These are phyloP conservation scores for Globisporangium cederbergense DNA, from an alignment of 352 stramenopile species.

Conservation along the genomic window DNA sequence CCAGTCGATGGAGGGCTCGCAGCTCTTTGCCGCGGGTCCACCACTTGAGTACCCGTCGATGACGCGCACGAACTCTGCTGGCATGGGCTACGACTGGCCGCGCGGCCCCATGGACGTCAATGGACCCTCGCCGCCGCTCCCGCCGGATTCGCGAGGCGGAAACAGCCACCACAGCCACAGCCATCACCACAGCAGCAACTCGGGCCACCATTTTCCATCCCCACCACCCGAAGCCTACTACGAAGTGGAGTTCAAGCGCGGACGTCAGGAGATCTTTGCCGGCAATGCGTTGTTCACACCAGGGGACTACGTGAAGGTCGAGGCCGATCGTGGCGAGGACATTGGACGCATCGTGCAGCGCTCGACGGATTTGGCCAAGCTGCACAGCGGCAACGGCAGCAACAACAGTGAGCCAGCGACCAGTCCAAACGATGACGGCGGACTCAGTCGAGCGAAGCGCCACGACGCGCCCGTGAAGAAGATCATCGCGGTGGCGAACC, in stretches of 20 bases:
- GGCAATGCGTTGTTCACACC: conserved; percentile 83
- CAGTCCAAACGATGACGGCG: conserved; percentile 29
- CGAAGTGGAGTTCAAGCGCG: conserved; percentile 96
- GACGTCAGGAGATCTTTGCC: conserved; percentile 88
- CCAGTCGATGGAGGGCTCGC: conserved; percentile 69
- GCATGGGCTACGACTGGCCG: conserved; percentile 65
- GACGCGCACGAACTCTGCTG: conserved; percentile 57
- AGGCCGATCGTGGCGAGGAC: conserved; percentile 96
- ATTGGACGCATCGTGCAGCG: conserved; percentile 92
- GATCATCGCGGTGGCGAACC: conserved; percentile 91
- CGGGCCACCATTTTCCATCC: conserved; percentile 36
- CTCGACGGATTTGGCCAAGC: conserved; percentile 82
- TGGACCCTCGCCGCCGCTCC: conserved; percentile 46
- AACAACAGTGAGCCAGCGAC: conserved; percentile 25
- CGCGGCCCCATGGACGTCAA: conserved; percentile 35
- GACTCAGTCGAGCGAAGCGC: conserved; percentile 49
- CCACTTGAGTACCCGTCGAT: conserved; percentile 54
- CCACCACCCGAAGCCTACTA: conserved; percentile 86
- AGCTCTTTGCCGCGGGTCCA: conserved; percentile 49
- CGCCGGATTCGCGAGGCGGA: conserved; percentile 41
- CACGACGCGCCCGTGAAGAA: conserved; percentile 84
- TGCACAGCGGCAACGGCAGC: conserved; percentile 22
- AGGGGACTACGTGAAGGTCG: conserved; percentile 96
- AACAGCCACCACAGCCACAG: conserved; percentile 1
- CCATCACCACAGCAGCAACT: not conserved